phyloP scores from a whole-genome alignment of 164 flowering plant species.

The Houttuynia cordata region DNA sequence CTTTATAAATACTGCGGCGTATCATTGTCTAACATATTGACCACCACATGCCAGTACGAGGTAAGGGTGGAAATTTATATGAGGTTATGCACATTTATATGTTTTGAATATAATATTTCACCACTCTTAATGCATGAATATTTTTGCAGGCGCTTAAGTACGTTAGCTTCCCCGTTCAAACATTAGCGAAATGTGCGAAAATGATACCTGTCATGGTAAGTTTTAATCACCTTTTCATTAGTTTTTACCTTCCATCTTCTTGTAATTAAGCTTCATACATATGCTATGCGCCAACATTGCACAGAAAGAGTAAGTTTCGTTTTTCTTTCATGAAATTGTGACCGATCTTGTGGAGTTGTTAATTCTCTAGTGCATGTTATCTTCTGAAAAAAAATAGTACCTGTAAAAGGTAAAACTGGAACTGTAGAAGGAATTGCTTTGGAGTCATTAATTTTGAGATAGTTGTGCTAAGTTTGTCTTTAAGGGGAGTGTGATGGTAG shows the following conservation, averaged over 20 bases:
- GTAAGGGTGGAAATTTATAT: conserved; percentile 16
- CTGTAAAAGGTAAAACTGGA: no score
- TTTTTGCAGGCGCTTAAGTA: conserved; percentile 86
- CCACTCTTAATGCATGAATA: neutral
- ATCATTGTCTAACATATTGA: conserved; percentile 84
- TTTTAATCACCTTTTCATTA: neutral
- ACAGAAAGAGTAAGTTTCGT: no score
- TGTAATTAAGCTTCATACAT: neutral
- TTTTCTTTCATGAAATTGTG: no score
- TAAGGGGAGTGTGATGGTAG: no score
- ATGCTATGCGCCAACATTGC: neutral
- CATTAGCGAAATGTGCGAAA: conserved; percentile 97
- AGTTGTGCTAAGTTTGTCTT: no score
- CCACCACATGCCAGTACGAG: conserved; percentile 99
- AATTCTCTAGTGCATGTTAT: no score
- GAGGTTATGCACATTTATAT: no score
- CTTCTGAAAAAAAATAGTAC: no score
- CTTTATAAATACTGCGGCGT: conserved; percentile 68
- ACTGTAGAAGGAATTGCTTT: no score
- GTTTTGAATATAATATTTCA: neutral
- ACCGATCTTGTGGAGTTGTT: no score
- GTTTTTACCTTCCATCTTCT: neutral
- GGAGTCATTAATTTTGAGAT: no score
- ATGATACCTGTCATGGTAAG: conserved; percentile 99
- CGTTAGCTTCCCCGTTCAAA: conserved; percentile 98